These are phyloP conservation scores for Rhynchospora tenuis DNA, from an alignment of 176 grass and related monocot species.

Conservation along the genomic window DNA sequence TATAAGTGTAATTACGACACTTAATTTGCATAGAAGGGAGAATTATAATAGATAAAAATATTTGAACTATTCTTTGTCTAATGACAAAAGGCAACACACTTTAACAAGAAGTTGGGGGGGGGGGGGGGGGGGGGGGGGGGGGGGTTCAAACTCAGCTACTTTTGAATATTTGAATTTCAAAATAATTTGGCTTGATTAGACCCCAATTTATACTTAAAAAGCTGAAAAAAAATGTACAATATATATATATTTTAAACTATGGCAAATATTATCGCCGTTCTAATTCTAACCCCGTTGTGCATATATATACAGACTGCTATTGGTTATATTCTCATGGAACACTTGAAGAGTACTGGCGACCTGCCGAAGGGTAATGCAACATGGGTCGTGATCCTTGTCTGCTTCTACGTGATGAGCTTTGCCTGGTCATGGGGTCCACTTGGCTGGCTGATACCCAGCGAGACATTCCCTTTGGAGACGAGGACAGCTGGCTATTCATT, in stretches of 20 bases:
- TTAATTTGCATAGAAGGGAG: too few relatives aligned
- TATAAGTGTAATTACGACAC: not conserved
- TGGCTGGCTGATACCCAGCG: slow-evolving; percentile 56
- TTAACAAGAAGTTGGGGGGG: too few relatives aligned
- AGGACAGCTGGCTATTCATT: slow-evolving; percentile 38
- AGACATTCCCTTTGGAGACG: slow-evolving; percentile 59
- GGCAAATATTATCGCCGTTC: not conserved
- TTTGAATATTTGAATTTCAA: too few relatives aligned
- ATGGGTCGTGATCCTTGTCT: slow-evolving; percentile 41
- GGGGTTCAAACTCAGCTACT: too few relatives aligned
- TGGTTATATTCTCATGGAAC: slow-evolving; percentile 29
- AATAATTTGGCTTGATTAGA: too few relatives aligned
- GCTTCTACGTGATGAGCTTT: slow-evolving; percentile 53
- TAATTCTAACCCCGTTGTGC: not conserved
- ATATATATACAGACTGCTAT: slow-evolving; percentile 28
- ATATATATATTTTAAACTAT: too few relatives aligned
- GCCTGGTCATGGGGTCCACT: slow-evolving; percentile 70
- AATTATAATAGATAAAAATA: too few relatives aligned
- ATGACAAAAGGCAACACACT: too few relatives aligned
- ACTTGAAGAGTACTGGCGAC: not conserved
- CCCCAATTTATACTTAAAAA: too few relatives aligned
- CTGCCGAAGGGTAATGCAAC: not conserved
- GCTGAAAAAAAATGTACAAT: too few relatives aligned
- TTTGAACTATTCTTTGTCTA: too few relatives aligned
- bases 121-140: too few relatives aligned